phyloP scores from a whole-genome alignment of 2,329 filamentous ascomycete genomes.

The Samsoniella hepiali region DNA sequence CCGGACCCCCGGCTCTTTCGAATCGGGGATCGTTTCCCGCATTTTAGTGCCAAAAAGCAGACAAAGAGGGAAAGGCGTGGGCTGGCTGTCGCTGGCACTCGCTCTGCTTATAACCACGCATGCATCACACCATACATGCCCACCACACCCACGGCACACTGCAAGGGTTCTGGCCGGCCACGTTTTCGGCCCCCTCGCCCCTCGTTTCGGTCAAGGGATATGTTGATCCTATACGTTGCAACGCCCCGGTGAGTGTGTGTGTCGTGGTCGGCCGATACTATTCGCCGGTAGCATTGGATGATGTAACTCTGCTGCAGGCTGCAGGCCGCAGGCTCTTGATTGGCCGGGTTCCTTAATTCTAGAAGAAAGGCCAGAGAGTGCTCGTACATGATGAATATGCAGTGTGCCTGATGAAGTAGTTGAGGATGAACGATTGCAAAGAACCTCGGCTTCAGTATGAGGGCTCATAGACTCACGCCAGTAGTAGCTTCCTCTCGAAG shows the following conservation, averaged over 20 bases:
- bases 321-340: not conserved
- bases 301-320: constrained; percentile 1
- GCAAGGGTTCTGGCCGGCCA: constrained; percentile 10
- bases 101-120: not conserved
- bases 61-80: not conserved
- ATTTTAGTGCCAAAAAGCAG: constrained; percentile 7
- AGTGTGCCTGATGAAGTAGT: not conserved
- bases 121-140: not conserved
- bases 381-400: constrained; percentile 4
- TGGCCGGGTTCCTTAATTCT: not conserved
- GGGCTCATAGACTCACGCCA: too few species aligned
- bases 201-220: not conserved
- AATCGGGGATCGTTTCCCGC: constrained; percentile 16
- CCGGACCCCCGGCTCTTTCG: constrained; percentile 2
- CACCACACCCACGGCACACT: not conserved
- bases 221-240: not conserved
- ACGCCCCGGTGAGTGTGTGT: not conserved
- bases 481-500: too few species aligned
- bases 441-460: not conserved
- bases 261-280: not conserved
- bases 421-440: not conserved
- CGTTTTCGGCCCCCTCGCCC: not conserved
- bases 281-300: not conserved
- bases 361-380: not conserved
- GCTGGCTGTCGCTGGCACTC: constrained; percentile 8